Evolutionary conservation across 768 basidiomycete genomes (phyloP).

Genomic region (Boletales sp.): DNA sequence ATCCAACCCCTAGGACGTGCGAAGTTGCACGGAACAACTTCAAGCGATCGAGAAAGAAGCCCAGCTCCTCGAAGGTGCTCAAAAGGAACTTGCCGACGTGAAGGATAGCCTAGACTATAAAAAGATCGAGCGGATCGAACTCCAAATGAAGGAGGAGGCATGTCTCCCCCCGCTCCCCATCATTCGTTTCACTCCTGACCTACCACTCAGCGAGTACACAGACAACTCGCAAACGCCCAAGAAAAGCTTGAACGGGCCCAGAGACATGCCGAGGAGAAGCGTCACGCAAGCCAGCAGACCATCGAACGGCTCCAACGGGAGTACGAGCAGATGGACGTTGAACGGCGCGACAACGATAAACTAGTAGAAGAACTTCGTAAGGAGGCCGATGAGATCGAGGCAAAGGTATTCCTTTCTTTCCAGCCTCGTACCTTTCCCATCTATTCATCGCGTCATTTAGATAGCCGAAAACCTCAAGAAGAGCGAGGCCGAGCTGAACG

Average conservation of each 20-base stretch:
- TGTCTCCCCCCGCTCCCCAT: constrained; percentile 5
- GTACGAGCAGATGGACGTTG: constrained; percentile 74
- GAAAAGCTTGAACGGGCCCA: constrained; percentile 81
- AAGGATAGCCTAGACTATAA: constrained; percentile 69
- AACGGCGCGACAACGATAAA: constrained; percentile 74
- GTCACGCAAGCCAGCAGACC: constrained; percentile 63
- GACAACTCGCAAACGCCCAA: constrained; percentile 76
- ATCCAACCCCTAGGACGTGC: constrained; percentile 53
- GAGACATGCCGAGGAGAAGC: constrained; percentile 77
- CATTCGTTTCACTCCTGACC: background rate
- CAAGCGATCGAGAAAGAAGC: constrained; percentile 69
- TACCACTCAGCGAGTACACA: constrained; percentile 62
- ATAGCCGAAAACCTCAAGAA: constrained; percentile 72
- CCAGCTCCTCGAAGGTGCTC: constrained; percentile 54
- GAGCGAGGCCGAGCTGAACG: constrained; percentile 77
- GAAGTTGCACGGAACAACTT: constrained; percentile 71
- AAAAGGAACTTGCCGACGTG: constrained; percentile 66
- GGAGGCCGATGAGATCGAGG: constrained; percentile 66
- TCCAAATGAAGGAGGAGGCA: constrained; percentile 67
- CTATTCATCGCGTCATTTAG: constrained; percentile 35
- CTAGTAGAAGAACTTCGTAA: constrained; percentile 72
- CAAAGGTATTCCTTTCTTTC: constrained; percentile 43
- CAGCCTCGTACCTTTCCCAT: background rate
- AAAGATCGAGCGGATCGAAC: constrained; percentile 69
- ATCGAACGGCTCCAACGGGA: constrained; percentile 75